Evolutionary conservation across 108 stramenopile genomes (phyloP).

Genomic region (Discostella pseudostelligera): DNA sequence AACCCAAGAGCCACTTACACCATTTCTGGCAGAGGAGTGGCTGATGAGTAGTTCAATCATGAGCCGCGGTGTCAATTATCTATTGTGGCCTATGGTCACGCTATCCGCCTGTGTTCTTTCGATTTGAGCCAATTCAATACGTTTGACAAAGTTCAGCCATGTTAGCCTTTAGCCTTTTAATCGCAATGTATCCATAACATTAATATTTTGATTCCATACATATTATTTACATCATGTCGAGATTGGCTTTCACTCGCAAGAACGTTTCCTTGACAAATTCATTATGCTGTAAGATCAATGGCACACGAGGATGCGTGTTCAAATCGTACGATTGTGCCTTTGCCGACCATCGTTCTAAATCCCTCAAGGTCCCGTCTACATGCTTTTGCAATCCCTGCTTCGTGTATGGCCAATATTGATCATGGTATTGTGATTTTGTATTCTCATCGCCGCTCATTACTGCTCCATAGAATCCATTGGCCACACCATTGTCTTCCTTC

Average conservation of each 20-base stretch:
- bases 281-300: slow-evolving; percentile 62
- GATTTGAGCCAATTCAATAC: too few relatives aligned
- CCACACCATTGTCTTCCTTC: slow-evolving; percentile 19
- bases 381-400: slow-evolving; percentile 52
- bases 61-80: neutral
- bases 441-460: slow-evolving; percentile 50
- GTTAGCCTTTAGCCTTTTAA: too few relatives aligned
- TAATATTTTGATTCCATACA: too few relatives aligned
- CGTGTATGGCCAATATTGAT: slow-evolving; percentile 57
- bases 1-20: neutral
- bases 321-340: slow-evolving; percentile 47
- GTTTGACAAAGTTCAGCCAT: too few relatives aligned
- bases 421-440: slow-evolving; percentile 55
- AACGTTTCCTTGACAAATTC: slow-evolving; percentile 61
- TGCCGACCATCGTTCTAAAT: slow-evolving; percentile 45
- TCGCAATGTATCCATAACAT: too few relatives aligned
- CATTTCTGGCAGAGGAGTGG: neutral
- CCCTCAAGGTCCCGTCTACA: slow-evolving; percentile 51
- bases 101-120: too few relatives aligned
- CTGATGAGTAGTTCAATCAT: neutral
- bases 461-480: slow-evolving; percentile 49
- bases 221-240: slow-evolving; percentile 37
- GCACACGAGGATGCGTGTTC: slow-evolving; percentile 55
- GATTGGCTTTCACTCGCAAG: slow-evolving; percentile 49
- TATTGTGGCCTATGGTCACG: neutral